Evolutionary conservation across 768 basidiomycete genomes (phyloP), one percentile per base, ranked within the genome.

Genomic region (Pleurotus eryngii): DNA sequence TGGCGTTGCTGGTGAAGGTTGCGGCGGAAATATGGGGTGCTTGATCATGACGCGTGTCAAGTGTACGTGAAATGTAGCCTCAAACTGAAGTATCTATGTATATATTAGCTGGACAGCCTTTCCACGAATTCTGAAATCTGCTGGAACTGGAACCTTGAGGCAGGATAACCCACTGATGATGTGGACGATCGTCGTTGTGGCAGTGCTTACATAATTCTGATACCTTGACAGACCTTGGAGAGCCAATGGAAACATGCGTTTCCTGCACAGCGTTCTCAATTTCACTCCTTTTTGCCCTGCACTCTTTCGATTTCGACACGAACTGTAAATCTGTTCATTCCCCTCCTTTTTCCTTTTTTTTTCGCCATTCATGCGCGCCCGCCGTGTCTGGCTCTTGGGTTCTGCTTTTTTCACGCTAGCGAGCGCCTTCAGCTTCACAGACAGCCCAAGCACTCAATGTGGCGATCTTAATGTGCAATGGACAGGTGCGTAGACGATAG

Each of bases 391-490:
- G n/a, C 51, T 54, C 11, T 37, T 39, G 11, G 15, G 15, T 22
- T 38, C 18, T 14, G n/a, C 24, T 54, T 22, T 54, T 22, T 39
- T n/a, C 39, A 18, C 65, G 37, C 15, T 65, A 57, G 67, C 62
- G 17, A 30, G 40, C 50, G 81, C 77, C 20, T 86, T 89, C 74
- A 66, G 74, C 59, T 78, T 83, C 65, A 70, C 72, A 27, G 58
- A 68, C 24, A 66, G 68, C 7, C 54, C 70, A 8, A 79, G 85
- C 4, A 76, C 83, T 0, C 71, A 85, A 66, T 92, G 90, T 65
- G 87, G 82, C 60, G 67, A 80, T 65, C 69, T 90, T n/a, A 65
- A 69, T 46, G 63, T 92, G 51, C 74, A 78, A 30, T 90, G 88
- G 87, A 72, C 74, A 57, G 87, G 89, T 86, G 64, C 64, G 75